Base-by-base conservation (phyloP, 306 rosid species). In the Neltuma alba region DNA sequence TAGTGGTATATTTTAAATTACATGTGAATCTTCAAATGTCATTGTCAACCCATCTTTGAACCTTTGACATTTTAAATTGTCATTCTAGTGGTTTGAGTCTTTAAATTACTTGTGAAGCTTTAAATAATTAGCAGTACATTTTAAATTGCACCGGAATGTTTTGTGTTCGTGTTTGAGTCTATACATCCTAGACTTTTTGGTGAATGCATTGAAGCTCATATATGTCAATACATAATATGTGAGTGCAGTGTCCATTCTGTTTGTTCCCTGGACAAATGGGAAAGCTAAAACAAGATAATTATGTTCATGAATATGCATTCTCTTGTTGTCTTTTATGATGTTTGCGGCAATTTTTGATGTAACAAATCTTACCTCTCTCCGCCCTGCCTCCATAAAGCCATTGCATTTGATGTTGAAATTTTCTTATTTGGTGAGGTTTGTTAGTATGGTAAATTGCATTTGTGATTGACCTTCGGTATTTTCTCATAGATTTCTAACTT, bases 281-380 rank as follows among this genome's bases (percentile, higher is more conserved):
- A 41, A 6, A 7, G 12, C 13, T 41, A 11, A 41, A 41, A 0
- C 54, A 47, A 15, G 54, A 47, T 47, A 41, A 42, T 45, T 48
- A 23, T 64, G 72, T 70, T 10, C 14, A 65, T 58, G 41, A 79
- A 78, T 44, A 18, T 7, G 7, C 50, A 16, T 63, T 61, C 25
- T 69, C 74, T 62, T 54, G n/a, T n/a, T n/a, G 36, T 70, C 34
- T 31, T 75, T 36, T 47, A 33, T 65, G 34, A 54, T 20, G 21
- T 70, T 50, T 60, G 23, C 45, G 3, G 54, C 34, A 16, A 23
- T 80, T 20, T n/a, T 33, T 77, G 55, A 58, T 40, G 27, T 72
- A 57, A 30, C 81, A 52, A 45, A 75, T 55, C 60, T 33, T 70
- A 10, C 20, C 40, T 7, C 38, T 14, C 75, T 38, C 14, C 15